phyloP scores from a whole-genome alignment of 2,329 filamentous ascomycete genomes.

The Aciculosporium take region DNA sequence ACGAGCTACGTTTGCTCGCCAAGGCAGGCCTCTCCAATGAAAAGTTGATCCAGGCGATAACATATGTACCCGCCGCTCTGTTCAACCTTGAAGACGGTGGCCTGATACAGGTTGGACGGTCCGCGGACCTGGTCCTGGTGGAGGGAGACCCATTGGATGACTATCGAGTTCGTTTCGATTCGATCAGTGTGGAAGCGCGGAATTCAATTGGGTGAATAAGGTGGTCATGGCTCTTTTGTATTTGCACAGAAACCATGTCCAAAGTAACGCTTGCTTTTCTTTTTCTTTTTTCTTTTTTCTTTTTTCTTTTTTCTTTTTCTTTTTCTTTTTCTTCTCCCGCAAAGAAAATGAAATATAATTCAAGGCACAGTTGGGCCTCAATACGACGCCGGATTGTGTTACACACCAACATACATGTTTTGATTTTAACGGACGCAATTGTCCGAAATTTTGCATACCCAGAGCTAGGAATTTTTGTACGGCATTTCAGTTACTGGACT shows the following conservation, averaged over 20 bases:
- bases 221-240: no score
- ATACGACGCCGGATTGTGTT: no score
- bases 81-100: constrained; percentile 16
- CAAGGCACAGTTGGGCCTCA: no score
- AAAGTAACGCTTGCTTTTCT: no score
- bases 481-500: no score
- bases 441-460: no score
- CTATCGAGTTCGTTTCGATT: constrained; percentile 8
- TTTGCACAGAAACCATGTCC: no score
- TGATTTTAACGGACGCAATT: no score
- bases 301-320: background rate
- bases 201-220: background rate
- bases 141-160: constrained; percentile 17
- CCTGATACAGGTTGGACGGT: constrained; percentile 10
- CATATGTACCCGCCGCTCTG: constrained; percentile 8
- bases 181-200: constrained; percentile 1
- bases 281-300: no score
- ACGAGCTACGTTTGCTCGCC: constrained; percentile 12
- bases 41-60: constrained; percentile 12
- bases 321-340: constrained; percentile 19
- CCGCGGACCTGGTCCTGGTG: constrained; percentile 18
- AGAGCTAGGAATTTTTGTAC: no score
- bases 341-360: no score
- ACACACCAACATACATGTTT: no score
- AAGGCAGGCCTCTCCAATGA: constrained; percentile 10